Percentiles rank a stretch among this genome's conserved stretches.
These are phyloP conservation scores for Blastobotrys persicus DNA, from an alignment of 1,139 yeast species.

Conservation along the genomic window DNA sequence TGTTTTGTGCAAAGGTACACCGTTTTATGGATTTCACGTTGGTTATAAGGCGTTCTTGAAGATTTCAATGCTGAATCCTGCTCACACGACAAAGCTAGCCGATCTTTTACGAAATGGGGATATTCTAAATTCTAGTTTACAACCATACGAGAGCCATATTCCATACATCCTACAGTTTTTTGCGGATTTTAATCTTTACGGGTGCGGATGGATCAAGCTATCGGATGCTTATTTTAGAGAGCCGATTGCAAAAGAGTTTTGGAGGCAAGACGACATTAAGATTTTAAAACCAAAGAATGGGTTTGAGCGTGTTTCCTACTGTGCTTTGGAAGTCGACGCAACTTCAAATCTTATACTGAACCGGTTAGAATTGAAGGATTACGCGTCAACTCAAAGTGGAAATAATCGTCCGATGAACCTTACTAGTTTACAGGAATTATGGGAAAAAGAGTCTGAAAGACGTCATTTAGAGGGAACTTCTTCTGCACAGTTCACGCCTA, in stretches of 20 bases:
- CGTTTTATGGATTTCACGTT: slow-evolving; percentile 78
- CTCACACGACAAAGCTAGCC: slow-evolving; percentile 55
- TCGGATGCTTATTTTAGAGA: slow-evolving; percentile 23
- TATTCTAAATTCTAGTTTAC: slow-evolving; percentile 39
- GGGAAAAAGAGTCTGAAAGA: slow-evolving; percentile 60
- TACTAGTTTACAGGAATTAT: slow-evolving; percentile 58
- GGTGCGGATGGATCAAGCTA: slow-evolving; percentile 72
- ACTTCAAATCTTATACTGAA: slow-evolving; percentile 58
- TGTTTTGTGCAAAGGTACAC: slow-evolving; percentile 67
- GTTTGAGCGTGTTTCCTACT: slow-evolving; percentile 45
- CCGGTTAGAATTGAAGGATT: slow-evolving; percentile 33
- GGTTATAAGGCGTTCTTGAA: slow-evolving; percentile 66
- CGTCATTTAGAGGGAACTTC: slow-evolving; percentile 44
- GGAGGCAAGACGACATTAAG: background rate
- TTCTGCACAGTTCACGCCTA: slow-evolving; percentile 22
- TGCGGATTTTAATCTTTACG: slow-evolving; percentile 77
- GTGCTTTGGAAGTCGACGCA: slow-evolving; percentile 68
- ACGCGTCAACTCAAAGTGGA: background rate
- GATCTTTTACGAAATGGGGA: slow-evolving; percentile 56
- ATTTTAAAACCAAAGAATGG: background rate
- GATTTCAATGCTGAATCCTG: slow-evolving; percentile 64
- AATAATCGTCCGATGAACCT: slow-evolving; percentile 41
- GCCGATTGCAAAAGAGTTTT: slow-evolving; percentile 16
- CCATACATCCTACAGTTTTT: slow-evolving; percentile 75
- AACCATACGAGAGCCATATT: slow-evolving; percentile 75